These are phyloP conservation scores for Chaetomium strumarium DNA, from an alignment of 2,329 filamentous ascomycete species.

Conservation along the genomic window DNA sequence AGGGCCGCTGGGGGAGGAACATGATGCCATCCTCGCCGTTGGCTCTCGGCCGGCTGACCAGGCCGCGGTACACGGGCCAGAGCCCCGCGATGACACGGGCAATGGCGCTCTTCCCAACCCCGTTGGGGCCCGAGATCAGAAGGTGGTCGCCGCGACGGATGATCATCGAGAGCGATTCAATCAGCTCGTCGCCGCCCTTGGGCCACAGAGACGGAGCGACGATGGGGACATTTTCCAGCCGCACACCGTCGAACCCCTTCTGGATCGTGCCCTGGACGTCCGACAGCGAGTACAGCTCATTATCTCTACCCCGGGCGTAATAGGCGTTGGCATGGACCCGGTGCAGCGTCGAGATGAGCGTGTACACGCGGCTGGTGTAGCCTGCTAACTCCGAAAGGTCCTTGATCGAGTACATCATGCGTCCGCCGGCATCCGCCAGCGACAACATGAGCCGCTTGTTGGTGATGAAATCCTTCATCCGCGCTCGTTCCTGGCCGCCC, in stretches of 20 bases:
- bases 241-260: conserved; percentile 89
- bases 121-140: conserved; percentile 90
- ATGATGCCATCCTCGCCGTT: conserved; percentile 89
- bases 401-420: conserved; percentile 99
- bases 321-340: conserved; percentile 90
- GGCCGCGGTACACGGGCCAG: conserved; percentile 92
- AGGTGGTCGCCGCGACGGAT: conserved; percentile 88
- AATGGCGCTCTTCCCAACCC: conserved; percentile 87
- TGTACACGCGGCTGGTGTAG: conserved; percentile 94
- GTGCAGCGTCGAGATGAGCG: conserved; percentile 88
- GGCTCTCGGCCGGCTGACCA: conserved; percentile 79
- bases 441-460: conserved; percentile 98
- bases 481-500: conserved; percentile 65
- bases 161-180: conserved; percentile 83
- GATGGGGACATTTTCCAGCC: conserved; percentile 87
- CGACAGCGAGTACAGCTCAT: conserved; percentile 81
- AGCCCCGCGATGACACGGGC: conserved; percentile 81
- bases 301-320: conserved; percentile 58
- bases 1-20: conserved; percentile 93
- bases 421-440: conserved; percentile 86
- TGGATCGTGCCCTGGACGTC: conserved; percentile 93
- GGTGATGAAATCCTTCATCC: conserved; percentile 98
- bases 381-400: conserved; percentile 93
- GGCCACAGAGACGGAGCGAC: conserved; percentile 87
- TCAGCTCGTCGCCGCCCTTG: conserved; percentile 82